phyloP scores from a whole-genome alignment of 2,329 filamentous ascomycete species.

The Exophiala sideris region DNA sequence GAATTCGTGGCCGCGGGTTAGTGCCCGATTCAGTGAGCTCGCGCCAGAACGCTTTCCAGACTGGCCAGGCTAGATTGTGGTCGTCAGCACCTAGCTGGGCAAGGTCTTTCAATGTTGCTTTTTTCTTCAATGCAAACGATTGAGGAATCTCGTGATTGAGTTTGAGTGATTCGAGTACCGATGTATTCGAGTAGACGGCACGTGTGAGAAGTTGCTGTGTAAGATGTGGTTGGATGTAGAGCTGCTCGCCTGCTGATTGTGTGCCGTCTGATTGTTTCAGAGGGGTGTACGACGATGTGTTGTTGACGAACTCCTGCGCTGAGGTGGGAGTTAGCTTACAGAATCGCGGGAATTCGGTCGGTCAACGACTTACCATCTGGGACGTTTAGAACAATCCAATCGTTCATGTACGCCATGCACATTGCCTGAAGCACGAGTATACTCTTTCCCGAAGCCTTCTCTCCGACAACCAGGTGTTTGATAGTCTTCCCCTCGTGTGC shows the following conservation, averaged over 20 bases:
- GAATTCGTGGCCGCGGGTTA: slow-evolving; percentile 57
- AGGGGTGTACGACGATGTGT: slow-evolving; percentile 74
- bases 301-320: slow-evolving; percentile 80
- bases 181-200: slow-evolving; percentile 68
- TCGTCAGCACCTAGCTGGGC: slow-evolving; percentile 68
- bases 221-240: slow-evolving; percentile 77
- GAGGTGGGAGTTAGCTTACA: slow-evolving; percentile 6
- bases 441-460: slow-evolving; percentile 78
- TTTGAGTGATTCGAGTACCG: slow-evolving; percentile 55
- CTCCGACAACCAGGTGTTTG: slow-evolving; percentile 68
- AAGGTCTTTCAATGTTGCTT: slow-evolving; percentile 63
- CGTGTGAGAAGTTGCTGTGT: slow-evolving; percentile 69
- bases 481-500: slow-evolving; percentile 35
- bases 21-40: slow-evolving; percentile 62
- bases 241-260: slow-evolving; percentile 35
- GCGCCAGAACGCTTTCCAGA: slow-evolving; percentile 76
- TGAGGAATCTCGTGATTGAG: slow-evolving; percentile 53
- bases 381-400: slow-evolving; percentile 85
- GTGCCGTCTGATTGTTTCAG: slow-evolving; percentile 42
- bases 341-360: slow-evolving; percentile 18
- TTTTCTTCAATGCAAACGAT: slow-evolving; percentile 57
- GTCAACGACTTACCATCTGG: slow-evolving; percentile 69
- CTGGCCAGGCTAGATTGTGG: slow-evolving; percentile 71
- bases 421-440: slow-evolving; percentile 79
- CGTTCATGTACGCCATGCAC: slow-evolving; percentile 73